Conservation (phyloP, 495 filamentous ascomycete genomes). For the Astrothelium macrocarpum region DNA sequence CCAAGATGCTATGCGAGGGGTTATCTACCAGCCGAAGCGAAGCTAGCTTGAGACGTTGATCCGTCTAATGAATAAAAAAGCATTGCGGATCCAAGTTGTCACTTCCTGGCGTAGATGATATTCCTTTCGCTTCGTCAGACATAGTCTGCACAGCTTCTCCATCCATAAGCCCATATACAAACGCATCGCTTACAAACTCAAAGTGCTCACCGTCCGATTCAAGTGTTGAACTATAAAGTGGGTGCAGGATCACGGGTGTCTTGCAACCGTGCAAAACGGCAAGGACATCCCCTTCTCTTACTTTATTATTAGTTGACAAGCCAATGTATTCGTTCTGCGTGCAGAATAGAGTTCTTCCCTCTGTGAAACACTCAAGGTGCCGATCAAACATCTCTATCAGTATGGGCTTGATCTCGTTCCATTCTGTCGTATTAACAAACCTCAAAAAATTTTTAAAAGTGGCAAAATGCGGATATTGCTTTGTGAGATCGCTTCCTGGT, state of each 20-base stretch:
- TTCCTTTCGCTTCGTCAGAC: too few relatives aligned
- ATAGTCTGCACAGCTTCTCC: not conserved
- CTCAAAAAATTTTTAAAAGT: not conserved
- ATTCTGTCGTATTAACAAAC: not conserved
- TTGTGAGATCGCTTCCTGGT: not conserved
- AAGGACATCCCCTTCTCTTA: not conserved
- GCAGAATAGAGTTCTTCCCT: not conserved
- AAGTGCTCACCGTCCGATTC: too few relatives aligned
- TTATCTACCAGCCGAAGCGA: too few relatives aligned
- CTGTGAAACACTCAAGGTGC: not conserved
- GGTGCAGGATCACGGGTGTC: not conserved
- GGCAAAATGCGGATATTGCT: not conserved
- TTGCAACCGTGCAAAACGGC: not conserved
- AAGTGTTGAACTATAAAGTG: not conserved
- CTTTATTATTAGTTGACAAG: not conserved
- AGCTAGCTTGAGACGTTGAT: too few relatives aligned
- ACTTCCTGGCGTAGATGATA: too few relatives aligned
- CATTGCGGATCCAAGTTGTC: too few relatives aligned
- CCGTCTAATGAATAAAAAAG: too few relatives aligned
- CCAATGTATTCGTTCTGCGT: not conserved
- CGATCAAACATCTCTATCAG: not conserved
- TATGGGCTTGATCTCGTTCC: not conserved
- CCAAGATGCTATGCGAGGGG: too few relatives aligned
- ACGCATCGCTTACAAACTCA: not conserved
- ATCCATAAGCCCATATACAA: not conserved